A percentile compares a stretch with the other conserved stretches of the same genome.
Conservation (phyloP, 1,284 basidiomycete genomes). For the Ustilago tritici region DNA sequence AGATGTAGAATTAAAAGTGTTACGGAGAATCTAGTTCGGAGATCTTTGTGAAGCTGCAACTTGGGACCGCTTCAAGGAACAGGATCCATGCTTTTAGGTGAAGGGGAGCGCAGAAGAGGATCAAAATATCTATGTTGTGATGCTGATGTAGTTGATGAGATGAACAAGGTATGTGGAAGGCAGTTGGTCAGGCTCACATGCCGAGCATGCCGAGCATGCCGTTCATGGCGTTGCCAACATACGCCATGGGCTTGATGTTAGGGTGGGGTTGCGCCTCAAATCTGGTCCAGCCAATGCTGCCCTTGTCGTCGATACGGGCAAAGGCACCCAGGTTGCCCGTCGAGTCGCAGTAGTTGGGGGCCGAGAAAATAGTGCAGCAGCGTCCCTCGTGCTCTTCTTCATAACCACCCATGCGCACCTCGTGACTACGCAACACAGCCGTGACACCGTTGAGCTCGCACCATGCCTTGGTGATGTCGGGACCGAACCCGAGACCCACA, state of each 20-base stretch:
- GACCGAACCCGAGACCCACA: slow-evolving; percentile 94
- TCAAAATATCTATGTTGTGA: slow-evolving; percentile 1
- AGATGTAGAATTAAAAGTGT: not conserved
- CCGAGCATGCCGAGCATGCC: slow-evolving; percentile 56
- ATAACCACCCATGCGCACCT: slow-evolving; percentile 90
- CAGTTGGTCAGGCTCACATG: slow-evolving; percentile 7
- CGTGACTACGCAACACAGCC: slow-evolving; percentile 93
- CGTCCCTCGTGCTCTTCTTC: slow-evolving; percentile 88
- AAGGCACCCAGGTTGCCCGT: slow-evolving; percentile 72
- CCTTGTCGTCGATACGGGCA: slow-evolving; percentile 78
- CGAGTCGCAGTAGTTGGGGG: slow-evolving; percentile 68
- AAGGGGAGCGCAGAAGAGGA: not conserved
- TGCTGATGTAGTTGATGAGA: not conserved
- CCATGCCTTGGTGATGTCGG: slow-evolving; percentile 76
- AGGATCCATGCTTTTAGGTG: slow-evolving; percentile 11
- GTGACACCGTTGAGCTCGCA: slow-evolving; percentile 87
- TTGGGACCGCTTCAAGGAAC: not conserved
- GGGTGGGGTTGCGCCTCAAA: slow-evolving; percentile 90
- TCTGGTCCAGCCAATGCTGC: slow-evolving; percentile 79
- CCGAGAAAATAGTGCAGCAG: slow-evolving; percentile 81
- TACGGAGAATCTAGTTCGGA: not conserved
- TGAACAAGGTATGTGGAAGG: not conserved
- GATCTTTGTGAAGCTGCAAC: not conserved
- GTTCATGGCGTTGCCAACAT: slow-evolving; percentile 70
- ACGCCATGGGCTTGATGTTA: slow-evolving; percentile 92